phyloP scores from a whole-genome alignment of 2,329 filamentous ascomycete genomes.

The Colletotrichum sp. region DNA sequence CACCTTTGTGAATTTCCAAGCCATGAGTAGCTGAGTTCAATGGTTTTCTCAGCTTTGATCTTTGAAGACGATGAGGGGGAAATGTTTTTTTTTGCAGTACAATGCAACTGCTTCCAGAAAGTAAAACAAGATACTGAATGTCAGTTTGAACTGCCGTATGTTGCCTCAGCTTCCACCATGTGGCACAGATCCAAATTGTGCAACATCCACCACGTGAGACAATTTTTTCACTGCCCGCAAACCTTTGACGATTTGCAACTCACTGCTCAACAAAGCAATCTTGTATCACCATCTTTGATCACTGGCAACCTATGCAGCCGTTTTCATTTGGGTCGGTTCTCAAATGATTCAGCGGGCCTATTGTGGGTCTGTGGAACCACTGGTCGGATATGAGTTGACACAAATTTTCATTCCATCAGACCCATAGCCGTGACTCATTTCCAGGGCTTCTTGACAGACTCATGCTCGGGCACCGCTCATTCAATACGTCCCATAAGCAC shows the following conservation, averaged over 20 bases:
- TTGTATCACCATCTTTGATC: neutral
- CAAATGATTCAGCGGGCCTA: neutral
- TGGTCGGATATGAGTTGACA: neutral
- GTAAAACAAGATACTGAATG: neutral
- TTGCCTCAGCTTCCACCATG: neutral
- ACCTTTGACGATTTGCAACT: neutral
- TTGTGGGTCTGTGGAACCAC: neutral
- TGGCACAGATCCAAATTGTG: neutral
- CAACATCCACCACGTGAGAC: neutral
- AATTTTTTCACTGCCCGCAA: neutral
- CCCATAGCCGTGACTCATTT: neutral
- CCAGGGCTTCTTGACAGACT: neutral
- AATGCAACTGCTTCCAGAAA: neutral
- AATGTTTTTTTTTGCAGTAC: neutral
- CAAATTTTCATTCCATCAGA: neutral
- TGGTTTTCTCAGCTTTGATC: rapidly evolving
- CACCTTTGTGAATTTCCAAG: neutral
- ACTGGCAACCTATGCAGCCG: rapidly evolving
- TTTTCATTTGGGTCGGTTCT: rapidly evolving
- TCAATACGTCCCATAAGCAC: neutral
- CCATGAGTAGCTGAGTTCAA: neutral
- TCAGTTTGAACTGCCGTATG: rapidly evolving
- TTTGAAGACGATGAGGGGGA: rapidly evolving
- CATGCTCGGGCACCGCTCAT: rapidly evolving
- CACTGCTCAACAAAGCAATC: rapidly evolving